These are phyloP conservation scores for Golubevia pallescens DNA, from an alignment of 1,284 basidiomycete species.

Conservation along the genomic window DNA sequence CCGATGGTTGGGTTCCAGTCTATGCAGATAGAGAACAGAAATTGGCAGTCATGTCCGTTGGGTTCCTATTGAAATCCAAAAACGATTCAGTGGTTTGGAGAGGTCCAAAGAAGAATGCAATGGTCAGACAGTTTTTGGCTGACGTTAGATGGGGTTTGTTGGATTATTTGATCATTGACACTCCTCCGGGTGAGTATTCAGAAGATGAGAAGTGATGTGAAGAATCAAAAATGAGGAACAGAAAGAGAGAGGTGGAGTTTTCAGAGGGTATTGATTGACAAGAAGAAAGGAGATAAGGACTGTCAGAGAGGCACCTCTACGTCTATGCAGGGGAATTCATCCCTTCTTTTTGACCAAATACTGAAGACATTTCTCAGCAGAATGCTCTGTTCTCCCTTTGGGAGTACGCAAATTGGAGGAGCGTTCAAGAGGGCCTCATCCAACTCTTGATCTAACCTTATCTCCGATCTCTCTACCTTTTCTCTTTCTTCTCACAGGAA, in stretches of 20 bases:
- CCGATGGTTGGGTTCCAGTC: slow-evolving; percentile 96
- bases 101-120: slow-evolving; percentile 99
- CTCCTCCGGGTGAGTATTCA: slow-evolving; percentile 92
- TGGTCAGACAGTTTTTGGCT: slow-evolving; percentile 96
- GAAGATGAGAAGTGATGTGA: too few species aligned
- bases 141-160: slow-evolving; percentile 96
- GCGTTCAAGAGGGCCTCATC: too few species aligned
- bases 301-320: background rate
- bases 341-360: background rate
- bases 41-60: slow-evolving; percentile 94
- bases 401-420: too few species aligned
- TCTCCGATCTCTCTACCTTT: background rate
- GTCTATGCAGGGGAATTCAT: background rate
- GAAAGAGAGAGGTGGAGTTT: too few species aligned
- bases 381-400: too few species aligned
- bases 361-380: background rate
- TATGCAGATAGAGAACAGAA: slow-evolving; percentile 69
- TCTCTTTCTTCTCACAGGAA: slow-evolving; percentile 64
- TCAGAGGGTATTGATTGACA: too few species aligned
- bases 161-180: slow-evolving; percentile 96
- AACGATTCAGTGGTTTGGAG: slow-evolving; percentile 96
- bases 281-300: too few species aligned
- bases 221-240: too few species aligned
- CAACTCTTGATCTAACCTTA: too few species aligned
- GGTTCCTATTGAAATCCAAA: slow-evolving; percentile 86